These are phyloP conservation scores for Saccharomyces mikatae DNA, from an alignment of 805 yeast species.

Conservation along the genomic window DNA sequence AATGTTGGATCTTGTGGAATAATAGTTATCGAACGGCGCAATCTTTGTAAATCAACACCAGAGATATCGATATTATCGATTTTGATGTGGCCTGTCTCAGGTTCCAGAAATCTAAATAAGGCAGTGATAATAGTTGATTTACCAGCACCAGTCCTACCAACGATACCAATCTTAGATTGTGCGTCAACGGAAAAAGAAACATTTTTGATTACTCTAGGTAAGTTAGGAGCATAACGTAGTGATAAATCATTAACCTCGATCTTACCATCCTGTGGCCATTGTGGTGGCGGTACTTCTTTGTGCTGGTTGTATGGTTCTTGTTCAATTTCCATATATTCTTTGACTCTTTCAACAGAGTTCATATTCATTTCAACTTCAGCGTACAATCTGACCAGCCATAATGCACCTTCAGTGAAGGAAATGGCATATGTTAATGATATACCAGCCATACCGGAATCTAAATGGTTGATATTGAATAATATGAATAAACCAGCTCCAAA, in stretches of 20 bases:
- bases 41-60: slow-evolving; percentile 51
- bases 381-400: slow-evolving; percentile 84
- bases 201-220: slow-evolving; percentile 80
- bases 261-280: slow-evolving; percentile 77
- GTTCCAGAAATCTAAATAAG: slow-evolving; percentile 67
- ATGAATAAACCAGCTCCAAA: slow-evolving; percentile 72
- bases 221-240: slow-evolving; percentile 70
- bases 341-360: slow-evolving; percentile 88
- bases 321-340: slow-evolving; percentile 71
- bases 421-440: slow-evolving; percentile 81
- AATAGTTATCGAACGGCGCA: slow-evolving; percentile 66
- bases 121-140: slow-evolving; percentile 91
- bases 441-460: slow-evolving; percentile 91
- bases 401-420: slow-evolving; percentile 73
- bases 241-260: slow-evolving; percentile 65
- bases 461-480: slow-evolving; percentile 46
- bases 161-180: slow-evolving; percentile 75
- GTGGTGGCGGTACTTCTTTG: slow-evolving; percentile 58
- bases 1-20: slow-evolving; percentile 79
- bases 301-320: slow-evolving; percentile 68
- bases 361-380: slow-evolving; percentile 83
- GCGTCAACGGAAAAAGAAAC: slow-evolving; percentile 71
- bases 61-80: slow-evolving; percentile 68
- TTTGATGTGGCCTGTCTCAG: slow-evolving; percentile 56
- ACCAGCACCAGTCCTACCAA: slow-evolving; percentile 96